Conservation (phyloP, 1,139 yeast species). For the Scheffersomyces parashehatae region DNA sequence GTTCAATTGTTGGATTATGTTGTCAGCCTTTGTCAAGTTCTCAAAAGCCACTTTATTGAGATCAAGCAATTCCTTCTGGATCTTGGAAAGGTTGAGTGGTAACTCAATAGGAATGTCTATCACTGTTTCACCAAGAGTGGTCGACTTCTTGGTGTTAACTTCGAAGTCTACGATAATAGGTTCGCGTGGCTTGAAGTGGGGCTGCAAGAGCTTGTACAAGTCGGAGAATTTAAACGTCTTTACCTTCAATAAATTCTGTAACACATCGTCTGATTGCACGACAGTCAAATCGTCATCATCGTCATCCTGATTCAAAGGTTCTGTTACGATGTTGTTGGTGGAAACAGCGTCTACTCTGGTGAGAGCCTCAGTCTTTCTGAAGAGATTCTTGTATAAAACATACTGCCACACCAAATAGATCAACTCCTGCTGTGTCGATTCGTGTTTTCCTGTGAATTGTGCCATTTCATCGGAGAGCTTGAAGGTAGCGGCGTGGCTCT, state of each 20-base stretch:
- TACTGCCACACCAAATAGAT: constrained; percentile 88
- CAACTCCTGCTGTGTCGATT: constrained; percentile 85
- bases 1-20: constrained; percentile 56
- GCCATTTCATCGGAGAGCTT: constrained; percentile 65
- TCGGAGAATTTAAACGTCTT: constrained; percentile 67
- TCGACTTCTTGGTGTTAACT: constrained; percentile 70
- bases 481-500: constrained; percentile 64
- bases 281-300: constrained; percentile 44
- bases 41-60: constrained; percentile 42
- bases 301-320: constrained; percentile 22
- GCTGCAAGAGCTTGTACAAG: constrained; percentile 63
- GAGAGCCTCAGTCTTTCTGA: constrained; percentile 40
- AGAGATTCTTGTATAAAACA: constrained; percentile 69
- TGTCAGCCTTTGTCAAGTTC: constrained; percentile 44
- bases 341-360: constrained; percentile 43
- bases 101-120: constrained; percentile 72
- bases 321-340: constrained; percentile 13
- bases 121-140: constrained; percentile 79
- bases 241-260: constrained; percentile 57
- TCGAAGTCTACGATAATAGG: constrained; percentile 79
- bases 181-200: constrained; percentile 67
- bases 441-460: constrained; percentile 69
- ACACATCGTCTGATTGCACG: constrained; percentile 65
- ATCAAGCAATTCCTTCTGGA: constrained; percentile 41
- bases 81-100: constrained; percentile 43